These are phyloP conservation scores for Stagonosporopsis vannaccii DNA, from an alignment of 2,329 filamentous ascomycete genomes.

Conservation along the genomic window DNA sequence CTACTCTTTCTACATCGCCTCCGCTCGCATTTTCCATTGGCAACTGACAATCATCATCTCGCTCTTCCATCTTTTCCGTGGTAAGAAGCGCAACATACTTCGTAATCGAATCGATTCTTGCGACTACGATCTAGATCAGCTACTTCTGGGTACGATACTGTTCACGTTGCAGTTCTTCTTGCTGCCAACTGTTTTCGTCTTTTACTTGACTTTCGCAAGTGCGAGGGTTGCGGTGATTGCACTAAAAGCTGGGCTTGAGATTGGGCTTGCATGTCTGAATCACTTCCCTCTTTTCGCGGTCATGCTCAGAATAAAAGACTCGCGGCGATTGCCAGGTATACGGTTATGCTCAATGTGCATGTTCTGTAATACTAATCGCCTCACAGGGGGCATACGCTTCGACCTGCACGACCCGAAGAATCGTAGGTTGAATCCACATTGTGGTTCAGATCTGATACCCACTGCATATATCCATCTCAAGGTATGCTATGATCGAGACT, in stretches of 20 bases:
- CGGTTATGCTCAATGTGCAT: background rate
- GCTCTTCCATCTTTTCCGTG: constrained; percentile 97
- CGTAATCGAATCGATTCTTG: constrained; percentile 98
- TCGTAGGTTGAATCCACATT: constrained; percentile 47
- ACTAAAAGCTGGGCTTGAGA: constrained; percentile 90
- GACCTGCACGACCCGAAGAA: constrained; percentile 78
- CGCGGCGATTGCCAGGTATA: constrained; percentile 81
- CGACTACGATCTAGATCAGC: constrained; percentile 97
- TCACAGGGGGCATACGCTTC: constrained; percentile 79
- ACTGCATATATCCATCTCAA: constrained; percentile 88
- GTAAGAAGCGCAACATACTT: constrained; percentile 96
- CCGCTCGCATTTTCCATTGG: constrained; percentile 97
- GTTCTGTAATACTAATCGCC: background rate
- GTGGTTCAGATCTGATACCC: constrained; percentile 55
- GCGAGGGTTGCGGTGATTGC: constrained; percentile 95
- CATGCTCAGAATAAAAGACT: constrained; percentile 95
- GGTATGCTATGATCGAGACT: constrained; percentile 56
- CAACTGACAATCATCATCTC: constrained; percentile 96
- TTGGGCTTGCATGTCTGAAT: constrained; percentile 89
- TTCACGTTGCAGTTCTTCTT: constrained; percentile 96
- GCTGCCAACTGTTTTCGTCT: constrained; percentile 92
- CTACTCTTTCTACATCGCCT: constrained; percentile 97
- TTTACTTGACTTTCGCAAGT: constrained; percentile 94
- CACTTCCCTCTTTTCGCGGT: constrained; percentile 97
- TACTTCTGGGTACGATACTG: constrained; percentile 93